phyloP scores from a whole-genome alignment of 1,284 basidiomycete species.

The Apiotrichum siamense region DNA sequence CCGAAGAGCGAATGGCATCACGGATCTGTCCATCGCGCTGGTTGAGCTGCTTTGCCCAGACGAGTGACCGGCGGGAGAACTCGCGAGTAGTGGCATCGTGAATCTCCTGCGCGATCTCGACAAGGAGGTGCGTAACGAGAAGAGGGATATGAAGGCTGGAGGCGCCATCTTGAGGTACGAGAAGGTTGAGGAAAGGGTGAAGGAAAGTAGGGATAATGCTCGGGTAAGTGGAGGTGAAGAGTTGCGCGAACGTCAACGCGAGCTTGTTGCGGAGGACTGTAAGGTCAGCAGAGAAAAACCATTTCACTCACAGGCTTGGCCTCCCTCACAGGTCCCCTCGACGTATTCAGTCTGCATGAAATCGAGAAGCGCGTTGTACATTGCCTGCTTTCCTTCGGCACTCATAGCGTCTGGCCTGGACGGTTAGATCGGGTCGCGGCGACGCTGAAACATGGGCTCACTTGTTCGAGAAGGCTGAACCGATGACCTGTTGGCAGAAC shows the following conservation, averaged over 20 bases:
- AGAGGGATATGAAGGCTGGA: constrained; percentile 64
- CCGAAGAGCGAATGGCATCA: constrained; percentile 74
- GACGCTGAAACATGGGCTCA: constrained; percentile 15
- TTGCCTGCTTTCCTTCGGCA: constrained; percentile 33
- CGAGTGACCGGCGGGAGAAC: constrained; percentile 2
- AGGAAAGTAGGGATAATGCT: constrained; percentile 42
- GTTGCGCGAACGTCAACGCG: constrained; percentile 89
- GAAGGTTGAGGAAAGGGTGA: constrained; percentile 48
- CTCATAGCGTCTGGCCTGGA: constrained; percentile 34
- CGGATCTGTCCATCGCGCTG: constrained; percentile 73
- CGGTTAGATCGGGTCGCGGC: not conserved
- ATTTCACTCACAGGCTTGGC: constrained; percentile 39
- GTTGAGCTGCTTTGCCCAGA: constrained; percentile 62
- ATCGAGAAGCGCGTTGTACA: constrained; percentile 44
- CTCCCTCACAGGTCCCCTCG: constrained; percentile 44
- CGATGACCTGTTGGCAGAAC: constrained; percentile 48
- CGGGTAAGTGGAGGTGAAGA: constrained; percentile 73
- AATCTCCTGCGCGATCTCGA: constrained; percentile 88
- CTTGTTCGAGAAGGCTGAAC: constrained; percentile 42
- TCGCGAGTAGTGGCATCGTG: constrained; percentile 77
- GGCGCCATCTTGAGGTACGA: constrained; percentile 31
- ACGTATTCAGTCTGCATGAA: constrained; percentile 47
- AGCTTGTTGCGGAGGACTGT: constrained; percentile 75
- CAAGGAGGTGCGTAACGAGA: constrained; percentile 77
- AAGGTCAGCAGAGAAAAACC: not conserved